Base-by-base conservation (phyloP, 768 basidiomycete genomes). In the Phaeotremella skinneri region DNA sequence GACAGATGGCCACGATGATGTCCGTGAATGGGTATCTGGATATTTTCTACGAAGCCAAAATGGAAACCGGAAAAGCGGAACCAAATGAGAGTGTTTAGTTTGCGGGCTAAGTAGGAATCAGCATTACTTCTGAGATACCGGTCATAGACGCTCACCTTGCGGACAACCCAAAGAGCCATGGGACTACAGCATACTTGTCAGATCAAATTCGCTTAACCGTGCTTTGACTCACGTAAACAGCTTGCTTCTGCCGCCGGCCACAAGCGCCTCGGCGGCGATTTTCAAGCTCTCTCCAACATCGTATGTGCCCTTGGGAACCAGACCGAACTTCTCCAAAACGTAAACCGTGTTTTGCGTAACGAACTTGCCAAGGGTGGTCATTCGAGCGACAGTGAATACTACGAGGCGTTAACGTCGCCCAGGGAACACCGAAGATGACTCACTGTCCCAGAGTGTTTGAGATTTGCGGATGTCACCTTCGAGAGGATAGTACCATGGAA, bases 401-500 rank as follows among this genome's bases (percentile, higher is more conserved):
- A 56, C 41, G 30, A 23, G 7, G n/a, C 17, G 42, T 56, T 51
- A 59, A 45, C 45, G 32, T 29, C 9, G 31, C 14, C n/a, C 27
- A 37, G 14, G 3, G 25, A 21, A 16, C 23, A 21, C n/a, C 1
- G 25, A 13, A 26, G 32, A 21, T 6, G 17, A 69, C 74, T 67
- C 59, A 77, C 76, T 85, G 76, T 97, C 96, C 89, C 91, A 96
- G 32, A 85, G 72, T 1, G 93, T 97, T 80, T 99, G 94, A 1
- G 91, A 88, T 79, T 97, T 96, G 63, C 79, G 70, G 62, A 96
- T 82, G 76, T 99, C 90, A 62, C 96, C 94, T 78, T 96, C 92
- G 26, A 98, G 82, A 0, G 93, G 92, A 78, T 97, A 98, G 79
- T 93, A 99, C 96, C 96, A 99, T 0, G 87, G 85, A 45, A 78